Base-by-base conservation (phyloP, 148 eudicot species). In the Silene latifolia region DNA sequence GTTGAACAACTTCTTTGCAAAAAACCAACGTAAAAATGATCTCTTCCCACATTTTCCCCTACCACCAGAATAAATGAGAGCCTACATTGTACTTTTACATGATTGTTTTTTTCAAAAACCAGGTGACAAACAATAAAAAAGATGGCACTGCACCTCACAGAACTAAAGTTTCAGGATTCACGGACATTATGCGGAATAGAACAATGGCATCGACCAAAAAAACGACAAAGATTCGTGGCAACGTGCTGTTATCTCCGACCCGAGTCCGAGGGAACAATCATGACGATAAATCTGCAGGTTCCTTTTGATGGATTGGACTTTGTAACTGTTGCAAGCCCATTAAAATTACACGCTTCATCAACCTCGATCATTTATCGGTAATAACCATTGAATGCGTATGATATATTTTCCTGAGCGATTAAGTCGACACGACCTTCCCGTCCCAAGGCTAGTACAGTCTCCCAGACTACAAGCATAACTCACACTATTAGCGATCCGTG, bases 361-460 rank as follows among this genome's bases (percentile, higher is more conserved):
- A 66, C 82, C 83, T 93, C n/a, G 98, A 78, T 93, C 89, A 53
- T 91, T 84, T 57, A 48, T 84, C 85, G 98, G 76, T 84, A 94
- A 58, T 88, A 91, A 82, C 91, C 88, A 51, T 94, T 94, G 67
- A 81, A 94, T 1, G 98, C 97, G 42, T 83, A 94, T 0, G 98
- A 91, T 32, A 88, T 78, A 61, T 94, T 94, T n/a, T 88, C 97
- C 32, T 69, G 71, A 10, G 85, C 87, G 68, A 88, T 97, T 86
- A 94, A 74, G 57, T 59, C 77, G 83, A 77, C 98, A 94, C 5
- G 98, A 87, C n/a, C 87, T 81, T 72, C 83, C 85, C 23, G 90
- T 89, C 18, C 98, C 98, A 7, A 94, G 91, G 73, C 87, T 80
- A 0, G 98, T 94, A 76, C 98, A 94, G 53, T 94, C 98, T 0